Conservation (phyloP, 305 asterid species). For the Ajuga reptans region DNA sequence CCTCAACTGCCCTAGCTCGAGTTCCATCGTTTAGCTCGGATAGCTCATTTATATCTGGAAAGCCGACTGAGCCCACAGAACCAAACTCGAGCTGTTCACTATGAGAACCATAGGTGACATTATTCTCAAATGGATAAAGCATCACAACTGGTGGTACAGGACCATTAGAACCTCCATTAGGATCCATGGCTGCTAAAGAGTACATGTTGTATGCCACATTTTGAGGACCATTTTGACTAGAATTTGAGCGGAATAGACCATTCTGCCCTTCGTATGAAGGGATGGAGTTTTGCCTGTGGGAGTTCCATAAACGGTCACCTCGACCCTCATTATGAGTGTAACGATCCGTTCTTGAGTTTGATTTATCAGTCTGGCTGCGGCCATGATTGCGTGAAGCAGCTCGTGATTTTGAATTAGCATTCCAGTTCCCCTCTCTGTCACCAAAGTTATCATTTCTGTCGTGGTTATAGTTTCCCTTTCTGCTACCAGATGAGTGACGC, state of each 20-base stretch:
- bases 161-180: constrained; percentile 55
- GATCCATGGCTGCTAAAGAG: constrained; percentile 46
- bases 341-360: constrained; percentile 54
- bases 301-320: constrained; percentile 55
- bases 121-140: constrained; percentile 65
- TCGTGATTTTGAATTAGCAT: constrained; percentile 55
- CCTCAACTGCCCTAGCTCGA: constrained; percentile 49
- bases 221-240: constrained; percentile 55
- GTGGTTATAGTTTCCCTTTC: constrained; percentile 68
- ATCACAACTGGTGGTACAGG: constrained; percentile 54
- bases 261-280: constrained; percentile 55
- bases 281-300: constrained; percentile 43
- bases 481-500: constrained; percentile 52
- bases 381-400: constrained; percentile 45
- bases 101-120: constrained; percentile 34
- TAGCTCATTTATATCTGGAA: constrained; percentile 44
- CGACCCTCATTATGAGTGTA: constrained; percentile 47
- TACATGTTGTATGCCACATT: constrained; percentile 47
- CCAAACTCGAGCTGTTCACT: constrained; percentile 73
- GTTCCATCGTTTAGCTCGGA: constrained; percentile 43
- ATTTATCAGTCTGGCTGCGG: constrained; percentile 59
- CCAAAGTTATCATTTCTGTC: constrained; percentile 57
- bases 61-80: constrained; percentile 50
- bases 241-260: constrained; percentile 47
- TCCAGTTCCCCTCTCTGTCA: constrained; percentile 75